phyloP scores from a whole-genome alignment of 1,139 yeast species.

The Casaregolazyma lundiana region DNA sequence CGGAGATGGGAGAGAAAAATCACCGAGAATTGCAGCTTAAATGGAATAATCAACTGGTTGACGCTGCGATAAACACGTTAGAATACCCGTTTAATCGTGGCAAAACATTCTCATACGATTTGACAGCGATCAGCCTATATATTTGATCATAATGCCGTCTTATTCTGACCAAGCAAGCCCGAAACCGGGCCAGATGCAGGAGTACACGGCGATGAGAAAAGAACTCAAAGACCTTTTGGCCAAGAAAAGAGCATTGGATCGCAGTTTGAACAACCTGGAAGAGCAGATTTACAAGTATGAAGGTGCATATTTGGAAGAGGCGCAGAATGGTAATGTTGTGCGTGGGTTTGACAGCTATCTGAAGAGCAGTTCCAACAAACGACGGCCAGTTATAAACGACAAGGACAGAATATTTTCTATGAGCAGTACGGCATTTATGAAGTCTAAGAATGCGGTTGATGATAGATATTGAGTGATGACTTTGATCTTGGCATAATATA shows the following conservation, averaged over 20 bases:
- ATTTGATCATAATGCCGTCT: conserved; percentile 22
- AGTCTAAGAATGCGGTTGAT: conserved; percentile 35
- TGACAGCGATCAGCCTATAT: too few relatives aligned
- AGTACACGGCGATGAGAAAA: conserved; percentile 64
- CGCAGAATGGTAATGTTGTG: conserved; percentile 70
- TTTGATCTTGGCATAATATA: too few relatives aligned
- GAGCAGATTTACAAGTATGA: conserved; percentile 82
- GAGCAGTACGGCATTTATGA: conserved; percentile 69
- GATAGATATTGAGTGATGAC: conserved; percentile 22
- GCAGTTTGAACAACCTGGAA: conserved; percentile 55
- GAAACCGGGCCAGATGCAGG: conserved; percentile 34
- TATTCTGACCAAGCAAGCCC: conserved; percentile 14
- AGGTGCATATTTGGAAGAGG: conserved; percentile 69
- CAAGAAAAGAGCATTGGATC: conserved; percentile 61
- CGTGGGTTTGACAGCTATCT: conserved; percentile 85
- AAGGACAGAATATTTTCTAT: conserved; percentile 83
- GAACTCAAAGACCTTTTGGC: conserved; percentile 62
- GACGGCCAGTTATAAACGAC: conserved; percentile 59
- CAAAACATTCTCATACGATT: too few relatives aligned
- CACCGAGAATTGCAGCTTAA: too few relatives aligned
- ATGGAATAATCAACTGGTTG: too few relatives aligned
- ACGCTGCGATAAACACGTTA: too few relatives aligned
- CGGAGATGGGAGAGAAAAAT: too few relatives aligned
- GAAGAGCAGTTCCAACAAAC: conserved; percentile 50
- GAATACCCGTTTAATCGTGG: too few relatives aligned